Base-by-base conservation (phyloP, 345 rosid species). In the Eucalyptus pauciflora region DNA sequence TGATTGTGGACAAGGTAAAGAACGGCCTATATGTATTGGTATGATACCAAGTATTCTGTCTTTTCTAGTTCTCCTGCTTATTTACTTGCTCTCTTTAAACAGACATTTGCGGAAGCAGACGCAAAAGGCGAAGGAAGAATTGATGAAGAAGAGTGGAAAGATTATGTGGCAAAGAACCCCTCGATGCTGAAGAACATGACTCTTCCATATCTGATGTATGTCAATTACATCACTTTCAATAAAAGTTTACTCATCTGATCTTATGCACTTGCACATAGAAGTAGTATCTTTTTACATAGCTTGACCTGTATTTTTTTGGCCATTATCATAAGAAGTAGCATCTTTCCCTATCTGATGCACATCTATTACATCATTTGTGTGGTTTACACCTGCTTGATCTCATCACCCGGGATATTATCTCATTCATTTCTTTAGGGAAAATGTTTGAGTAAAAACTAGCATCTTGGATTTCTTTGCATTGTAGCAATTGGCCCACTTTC, bases 141-240 rank as follows among this genome's bases (percentile, higher is more conserved):
- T 62, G 93, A 91, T 88, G 89, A 76, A 48, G 92, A 91, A 88
- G 92, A 91, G 76, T 89, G 91, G 92, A 88, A 50, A 81, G 92
- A 89, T 41, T 92, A 51, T 71, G 92, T 91, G 51, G 64, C 71
- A 7, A 86, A 41, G 89, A 90, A 90, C 69, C 94, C 91, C 13
- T 69, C 87, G 10, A 33, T 91, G 58, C 48, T 91, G 17, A 92
- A 92, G 90, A 92, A 92, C 88, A 92, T 91, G 94, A 92, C 92
- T 86, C 90, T 91, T 50, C 94, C 92, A 1, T 79, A 90, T 69
- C n/a, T 89, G 87, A 91, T 85, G 92, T 91, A 43, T n/a, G 88
- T 81, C 11, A 52, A 37, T 76, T 37, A 20, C 48, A 37, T 37
- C 25, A 20, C 83, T 37, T 37, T 37, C 27, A 18, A 76, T 37